Evolutionary conservation across 495 filamentous ascomycete species (phyloP), one percentile per base, ranked within the genome.

Genomic region (Sporormia fimetaria): DNA sequence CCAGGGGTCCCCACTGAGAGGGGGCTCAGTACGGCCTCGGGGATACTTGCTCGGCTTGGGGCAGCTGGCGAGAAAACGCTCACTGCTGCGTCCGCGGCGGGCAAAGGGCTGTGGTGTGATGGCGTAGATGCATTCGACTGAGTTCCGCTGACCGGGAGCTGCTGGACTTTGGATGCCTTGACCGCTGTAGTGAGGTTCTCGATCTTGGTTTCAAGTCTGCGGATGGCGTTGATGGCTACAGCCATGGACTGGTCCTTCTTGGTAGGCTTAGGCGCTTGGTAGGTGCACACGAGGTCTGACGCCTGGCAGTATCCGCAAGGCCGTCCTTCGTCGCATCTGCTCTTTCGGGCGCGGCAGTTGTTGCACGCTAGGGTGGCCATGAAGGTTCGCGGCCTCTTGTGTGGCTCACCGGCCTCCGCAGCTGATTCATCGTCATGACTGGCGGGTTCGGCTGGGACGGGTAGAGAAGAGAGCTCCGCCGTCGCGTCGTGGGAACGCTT

Each of bases 191-290:
- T 42, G 9, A 54, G 33, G 21, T 49, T 32, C 22, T 54, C 45
- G 17, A 54, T 39, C 26, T 54, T 54, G 17, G 20, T 7, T 21
- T 54, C 51, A 15, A 54, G 33, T 30, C 51, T 22, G 16, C 51
- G n/a, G n/a, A 54, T 54, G 7, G 51, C 51, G 34, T 54, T 54
- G 29, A 54, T 54, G 1, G 51, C 51, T 2, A 45, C 41, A 6
- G 38, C 30, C 40, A 54, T 45, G 4, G 51, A 49, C 23, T 54
- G 51, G 23, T 54, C 51, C 29, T 50, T 54, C 22, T 54, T 54
- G 4, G 51, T 54, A 4, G 36, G 20, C 21, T 42, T 23, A 6
- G 51, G 40, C 18, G 24, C 23, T n/a, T 36, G 45, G 31, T 54
- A 54, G 1, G 17, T 39, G 26, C 51, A 54, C 14, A 39, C 38